Base-by-base conservation (phyloP, 768 basidiomycete genomes). In the Rhodotorula kratochvilovae region DNA sequence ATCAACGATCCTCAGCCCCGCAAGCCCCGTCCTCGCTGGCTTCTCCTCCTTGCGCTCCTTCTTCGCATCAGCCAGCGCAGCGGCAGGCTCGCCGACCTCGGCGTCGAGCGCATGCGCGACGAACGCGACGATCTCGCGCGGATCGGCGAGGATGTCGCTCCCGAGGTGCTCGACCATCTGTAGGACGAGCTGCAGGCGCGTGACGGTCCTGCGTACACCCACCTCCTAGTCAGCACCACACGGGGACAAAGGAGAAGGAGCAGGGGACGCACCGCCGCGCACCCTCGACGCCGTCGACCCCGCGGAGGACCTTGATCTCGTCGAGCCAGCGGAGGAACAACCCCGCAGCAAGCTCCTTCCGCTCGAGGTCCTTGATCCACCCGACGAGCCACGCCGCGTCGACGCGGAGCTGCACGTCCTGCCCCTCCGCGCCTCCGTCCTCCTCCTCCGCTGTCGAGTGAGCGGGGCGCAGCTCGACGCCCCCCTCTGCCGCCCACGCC, bases 111-210 rank as follows among this genome's bases (percentile, higher is more conserved):
- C 89, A 68, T 91, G 87, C 66, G 88, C 89, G 35, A 97, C 84
- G 78, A 96, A 96, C 5, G 85, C 83, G n/a, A 98, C 79, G 17
- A 94, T 84, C 67, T 93, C 87, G 17, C 84, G 84, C 1, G 90
- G 89, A 68, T 88, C 85, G 55, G 79, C 80, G 46, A 88, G 81
- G 42, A 93, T 85, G 70, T 85, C 84, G 53, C 84, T 82, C 1
- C 87, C 84, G 8, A 91, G 81, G 62, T 87, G 84, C 2, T 86
- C 83, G 78, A 93, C 90, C 83, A 96, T 89, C 76, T 89, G 87
- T 71, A 92, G 83, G 45, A 91, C 86, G 46, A 95, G 82, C 77
- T 94, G 91, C 33, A 95, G 84, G 73, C 87, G 87, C 11, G 90
- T 82, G 45, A 97, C 77, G 0, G 87, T 85, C 71, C 90, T 77